A percentile compares a stretch with the other conserved stretches of the same genome.
These are phyloP conservation scores for Leptographium lundbergii DNA, from an alignment of 2,329 filamentous ascomycete species.

Conservation along the genomic window DNA sequence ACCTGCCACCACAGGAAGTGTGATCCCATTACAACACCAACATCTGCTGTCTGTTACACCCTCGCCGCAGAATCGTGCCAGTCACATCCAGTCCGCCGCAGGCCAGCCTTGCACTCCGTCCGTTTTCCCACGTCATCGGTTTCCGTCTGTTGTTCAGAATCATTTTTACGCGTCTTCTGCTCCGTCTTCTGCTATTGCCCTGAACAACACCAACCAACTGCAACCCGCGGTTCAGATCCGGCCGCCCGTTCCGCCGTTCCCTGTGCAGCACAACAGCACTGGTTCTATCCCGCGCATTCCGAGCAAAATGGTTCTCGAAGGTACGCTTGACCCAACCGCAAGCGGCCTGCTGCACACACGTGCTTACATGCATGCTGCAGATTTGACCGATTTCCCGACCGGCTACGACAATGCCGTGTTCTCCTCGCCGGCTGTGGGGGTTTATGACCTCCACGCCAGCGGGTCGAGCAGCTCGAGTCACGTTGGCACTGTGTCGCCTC, in stretches of 20 bases:
- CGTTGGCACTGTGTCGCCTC: conserved; percentile 67
- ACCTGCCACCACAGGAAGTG: conserved; percentile 23
- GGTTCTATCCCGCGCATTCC: conserved; percentile 6
- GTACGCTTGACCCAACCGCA: conserved; percentile 18
- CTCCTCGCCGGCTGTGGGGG: conserved; percentile 39
- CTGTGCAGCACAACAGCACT: conserved; percentile 32
- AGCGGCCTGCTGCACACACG: not conserved
- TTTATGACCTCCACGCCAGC: conserved; percentile 37
- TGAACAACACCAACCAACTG: conserved; percentile 27
- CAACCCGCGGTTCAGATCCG: conserved; percentile 31
- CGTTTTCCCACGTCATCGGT: conserved; percentile 44
- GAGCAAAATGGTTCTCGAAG: conserved; percentile 42
- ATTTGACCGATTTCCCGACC: conserved; percentile 39
- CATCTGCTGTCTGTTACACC: conserved; percentile 29
- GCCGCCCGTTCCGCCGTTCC: conserved; percentile 62
- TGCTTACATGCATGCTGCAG: conserved; percentile 20
- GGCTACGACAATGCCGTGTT: conserved; percentile 42
- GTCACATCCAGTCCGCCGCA: conserved; percentile 42
- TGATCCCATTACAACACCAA: conserved; percentile 19
- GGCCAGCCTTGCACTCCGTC: conserved; percentile 36
- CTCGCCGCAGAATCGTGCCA: conserved; percentile 43
- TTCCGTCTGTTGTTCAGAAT: conserved; percentile 38
- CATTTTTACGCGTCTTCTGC: conserved; percentile 59
- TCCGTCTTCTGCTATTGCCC: conserved; percentile 44
- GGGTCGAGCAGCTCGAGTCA: conserved; percentile 34